Conservation (phyloP, 2,329 filamentous ascomycete genomes). For the Scedosporium dehoogii region DNA sequence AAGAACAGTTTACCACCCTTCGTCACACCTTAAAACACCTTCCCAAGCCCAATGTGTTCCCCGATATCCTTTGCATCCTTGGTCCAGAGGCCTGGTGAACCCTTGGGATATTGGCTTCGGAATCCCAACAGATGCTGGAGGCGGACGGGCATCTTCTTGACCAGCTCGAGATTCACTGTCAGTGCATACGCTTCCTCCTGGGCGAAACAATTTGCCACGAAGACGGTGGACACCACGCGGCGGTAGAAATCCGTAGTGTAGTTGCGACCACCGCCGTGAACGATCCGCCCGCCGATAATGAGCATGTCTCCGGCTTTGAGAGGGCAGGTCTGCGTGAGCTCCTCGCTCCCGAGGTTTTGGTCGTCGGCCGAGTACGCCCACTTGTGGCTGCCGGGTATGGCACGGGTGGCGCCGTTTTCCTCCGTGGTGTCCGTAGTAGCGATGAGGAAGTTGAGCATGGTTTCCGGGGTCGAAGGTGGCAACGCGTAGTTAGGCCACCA, state of each 20-base stretch:
- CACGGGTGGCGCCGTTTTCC: constrained; percentile 9
- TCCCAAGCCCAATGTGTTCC: no score
- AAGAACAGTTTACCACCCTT: no score
- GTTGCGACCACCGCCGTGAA: constrained; percentile 9
- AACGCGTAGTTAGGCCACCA: constrained; percentile 5
- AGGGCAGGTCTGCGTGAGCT: constrained; percentile 8
- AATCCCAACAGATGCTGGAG: no score
- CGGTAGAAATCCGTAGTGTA: constrained; percentile 7
- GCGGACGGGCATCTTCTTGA: no score
- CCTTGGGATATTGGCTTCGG: no score
- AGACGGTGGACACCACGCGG: constrained; percentile 9
- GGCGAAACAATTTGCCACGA: constrained; percentile 6
- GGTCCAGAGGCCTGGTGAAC: no score
- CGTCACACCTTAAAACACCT: no score
- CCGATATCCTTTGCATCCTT: no score
- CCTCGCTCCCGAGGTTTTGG: constrained; percentile 7
- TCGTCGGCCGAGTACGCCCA: not conserved
- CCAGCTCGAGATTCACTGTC: not conserved
- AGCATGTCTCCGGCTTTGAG: constrained; percentile 9
- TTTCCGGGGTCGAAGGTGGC: constrained; percentile 6
- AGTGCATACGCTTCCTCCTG: constrained; percentile 9
- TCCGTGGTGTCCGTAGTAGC: constrained; percentile 8
- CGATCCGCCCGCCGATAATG: constrained; percentile 8
- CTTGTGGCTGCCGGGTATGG: constrained; percentile 1
- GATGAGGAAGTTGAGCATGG: constrained; percentile 9